Percentiles rank a stretch among this genome's conserved stretches.
Conservation (phyloP, 768 basidiomycete genomes). For the Rhodotorula sphaerocarpa region DNA sequence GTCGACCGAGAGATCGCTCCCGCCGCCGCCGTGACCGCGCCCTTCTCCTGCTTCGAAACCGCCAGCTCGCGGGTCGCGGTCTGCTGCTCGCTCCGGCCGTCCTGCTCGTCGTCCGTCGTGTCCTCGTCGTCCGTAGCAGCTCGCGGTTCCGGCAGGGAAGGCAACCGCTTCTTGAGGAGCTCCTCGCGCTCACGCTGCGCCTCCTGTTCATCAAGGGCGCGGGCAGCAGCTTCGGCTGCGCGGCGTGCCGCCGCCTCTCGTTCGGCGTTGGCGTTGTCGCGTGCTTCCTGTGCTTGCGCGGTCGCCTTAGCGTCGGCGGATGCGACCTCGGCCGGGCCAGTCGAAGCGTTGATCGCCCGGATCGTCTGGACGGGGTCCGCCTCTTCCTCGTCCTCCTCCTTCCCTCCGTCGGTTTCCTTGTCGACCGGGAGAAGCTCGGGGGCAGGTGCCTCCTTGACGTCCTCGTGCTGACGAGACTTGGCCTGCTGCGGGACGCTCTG, state of each 20-base stretch:
- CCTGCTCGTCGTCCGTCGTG: slow-evolving; percentile 3
- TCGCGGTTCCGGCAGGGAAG: slow-evolving; percentile 3
- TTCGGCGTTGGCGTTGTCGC: background rate
- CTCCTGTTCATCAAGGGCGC: slow-evolving; percentile 20
- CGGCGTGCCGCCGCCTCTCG: background rate
- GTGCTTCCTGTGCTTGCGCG: background rate
- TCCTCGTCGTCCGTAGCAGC: slow-evolving; percentile 3
- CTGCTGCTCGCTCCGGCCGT: background rate
- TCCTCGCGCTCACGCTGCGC: slow-evolving; percentile 5
- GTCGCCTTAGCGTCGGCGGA: background rate
- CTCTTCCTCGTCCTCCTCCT: slow-evolving; percentile 12
- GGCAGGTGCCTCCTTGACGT: background rate
- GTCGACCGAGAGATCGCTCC: too few species aligned
- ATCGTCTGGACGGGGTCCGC: slow-evolving; percentile 4
- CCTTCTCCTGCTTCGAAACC: too few species aligned
- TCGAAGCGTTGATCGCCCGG: slow-evolving; percentile 23
- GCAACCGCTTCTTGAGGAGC: slow-evolving; percentile 5
- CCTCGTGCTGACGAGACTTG: background rate
- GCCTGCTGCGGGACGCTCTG: background rate
- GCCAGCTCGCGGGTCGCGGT: too few species aligned
- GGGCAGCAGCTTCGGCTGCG: slow-evolving; percentile 10
- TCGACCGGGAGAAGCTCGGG: background rate
- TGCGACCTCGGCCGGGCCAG: background rate
- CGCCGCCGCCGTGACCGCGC: too few species aligned
- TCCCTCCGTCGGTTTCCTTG: background rate